Evolutionary conservation across 140 eudicot genomes (phyloP).

Genomic region (Erigeron philadelphicus): DNA sequence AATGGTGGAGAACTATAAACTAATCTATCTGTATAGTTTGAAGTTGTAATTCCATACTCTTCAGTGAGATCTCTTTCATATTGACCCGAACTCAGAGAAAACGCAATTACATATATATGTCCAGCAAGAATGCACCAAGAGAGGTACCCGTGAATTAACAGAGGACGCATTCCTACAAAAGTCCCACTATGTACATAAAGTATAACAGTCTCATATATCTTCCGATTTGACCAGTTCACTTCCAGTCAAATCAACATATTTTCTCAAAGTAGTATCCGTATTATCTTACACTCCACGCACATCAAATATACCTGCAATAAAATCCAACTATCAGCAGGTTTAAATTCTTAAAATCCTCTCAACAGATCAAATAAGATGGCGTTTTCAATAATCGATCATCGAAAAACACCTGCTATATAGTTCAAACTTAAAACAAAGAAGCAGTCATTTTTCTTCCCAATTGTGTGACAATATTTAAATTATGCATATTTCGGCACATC

Average conservation of each 20-base stretch:
- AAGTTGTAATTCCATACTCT: constrained; percentile 16
- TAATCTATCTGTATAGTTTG: too few species aligned
- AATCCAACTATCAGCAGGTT: not conserved
- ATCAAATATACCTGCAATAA: constrained; percentile 34
- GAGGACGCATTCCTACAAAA: constrained; percentile 45
- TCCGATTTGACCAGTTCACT: constrained; percentile 19
- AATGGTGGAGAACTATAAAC: not conserved
- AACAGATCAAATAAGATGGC: not conserved
- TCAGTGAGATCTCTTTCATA: constrained; percentile 19
- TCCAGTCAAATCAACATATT: constrained; percentile 12
- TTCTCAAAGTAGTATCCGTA: not conserved
- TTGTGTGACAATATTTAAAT: not conserved
- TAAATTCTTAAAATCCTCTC: constrained; percentile 4
- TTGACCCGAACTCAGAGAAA: constrained; percentile 32
- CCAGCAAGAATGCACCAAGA: constrained; percentile 52
- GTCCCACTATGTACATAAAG: constrained; percentile 33
- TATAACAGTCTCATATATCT: constrained; percentile 23
- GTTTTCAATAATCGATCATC: not conserved
- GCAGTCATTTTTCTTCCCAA: not conserved
- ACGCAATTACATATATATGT: constrained; percentile 29
- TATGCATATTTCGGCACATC: not conserved
- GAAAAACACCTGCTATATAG: constrained; percentile 1
- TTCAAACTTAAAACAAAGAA: not conserved
- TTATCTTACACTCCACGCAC: constrained; percentile 15
- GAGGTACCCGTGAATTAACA: constrained; percentile 31